Evolutionary conservation across 345 rosid species (phyloP).

Genomic region (Brassica juncea): DNA sequence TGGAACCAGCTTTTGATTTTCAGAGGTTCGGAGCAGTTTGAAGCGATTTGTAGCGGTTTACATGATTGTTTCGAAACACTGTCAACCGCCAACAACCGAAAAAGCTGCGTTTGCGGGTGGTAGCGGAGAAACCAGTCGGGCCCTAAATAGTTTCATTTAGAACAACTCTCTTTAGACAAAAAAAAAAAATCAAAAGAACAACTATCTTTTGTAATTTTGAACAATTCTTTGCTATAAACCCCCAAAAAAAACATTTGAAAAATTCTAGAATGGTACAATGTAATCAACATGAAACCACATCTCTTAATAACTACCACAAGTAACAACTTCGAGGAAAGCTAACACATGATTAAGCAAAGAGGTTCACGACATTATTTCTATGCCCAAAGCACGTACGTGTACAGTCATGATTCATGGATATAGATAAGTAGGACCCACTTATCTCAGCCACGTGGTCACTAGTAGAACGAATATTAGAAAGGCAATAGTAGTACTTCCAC

Average conservation of each 20-base stretch:
- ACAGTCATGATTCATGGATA: background rate
- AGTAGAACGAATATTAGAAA: conserved; percentile 1
- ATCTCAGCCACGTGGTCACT: conserved; percentile 12
- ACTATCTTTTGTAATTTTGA: background rate
- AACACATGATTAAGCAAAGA: conserved; percentile 1
- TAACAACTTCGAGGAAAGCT: background rate
- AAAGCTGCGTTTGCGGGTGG: too few species aligned
- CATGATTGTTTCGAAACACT: too few species aligned
- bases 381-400: background rate
- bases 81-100: too few species aligned
- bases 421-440: conserved; percentile 26
- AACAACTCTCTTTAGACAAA: background rate
- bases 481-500: background rate
- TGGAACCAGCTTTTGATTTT: too few species aligned
- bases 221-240: background rate
- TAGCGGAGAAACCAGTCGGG: too few species aligned
- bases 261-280: background rate
- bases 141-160: background rate
- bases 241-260: background rate
- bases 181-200: too few species aligned
- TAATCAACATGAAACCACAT: background rate
- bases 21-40: too few species aligned
- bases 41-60: too few species aligned
- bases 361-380: background rate
- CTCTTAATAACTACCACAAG: background rate